These are phyloP conservation scores for Deakozyma indianensis DNA, from an alignment of 805 yeast genomes.

Conservation along the genomic window DNA sequence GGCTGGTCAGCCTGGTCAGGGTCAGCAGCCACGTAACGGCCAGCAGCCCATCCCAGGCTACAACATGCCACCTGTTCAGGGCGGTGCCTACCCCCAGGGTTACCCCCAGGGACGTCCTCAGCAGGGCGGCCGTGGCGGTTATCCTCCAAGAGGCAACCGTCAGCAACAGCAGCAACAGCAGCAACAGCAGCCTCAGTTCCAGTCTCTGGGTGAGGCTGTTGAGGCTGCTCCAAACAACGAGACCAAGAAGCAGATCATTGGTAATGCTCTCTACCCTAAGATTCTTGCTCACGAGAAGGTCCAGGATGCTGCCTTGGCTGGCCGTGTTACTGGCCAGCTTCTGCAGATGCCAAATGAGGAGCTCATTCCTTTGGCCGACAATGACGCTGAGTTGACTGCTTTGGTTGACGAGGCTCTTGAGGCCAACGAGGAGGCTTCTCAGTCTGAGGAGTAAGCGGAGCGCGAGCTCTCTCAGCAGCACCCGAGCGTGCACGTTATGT, in stretches of 20 bases:
- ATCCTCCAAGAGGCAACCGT: slow-evolving; percentile 15
- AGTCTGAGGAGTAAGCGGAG: not conserved
- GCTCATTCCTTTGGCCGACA: slow-evolving; percentile 76
- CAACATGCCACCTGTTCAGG: slow-evolving; percentile 69
- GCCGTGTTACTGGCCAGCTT: slow-evolving; percentile 98
- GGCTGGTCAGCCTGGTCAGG: slow-evolving; percentile 18
- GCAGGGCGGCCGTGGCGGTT: slow-evolving; percentile 14
- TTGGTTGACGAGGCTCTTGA: slow-evolving; percentile 89
- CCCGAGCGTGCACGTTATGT: not conserved
- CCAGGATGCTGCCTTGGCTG: slow-evolving; percentile 87
- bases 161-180: slow-evolving; percentile 15
- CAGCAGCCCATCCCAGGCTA: slow-evolving; percentile 69
- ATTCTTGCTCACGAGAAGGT: slow-evolving; percentile 77
- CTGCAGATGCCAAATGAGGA: slow-evolving; percentile 88
- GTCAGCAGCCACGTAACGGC: slow-evolving; percentile 46
- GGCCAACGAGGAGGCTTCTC: slow-evolving; percentile 29
- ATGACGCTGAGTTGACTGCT: slow-evolving; percentile 75
- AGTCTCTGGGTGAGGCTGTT: slow-evolving; percentile 50
- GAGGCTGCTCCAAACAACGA: slow-evolving; percentile 51
- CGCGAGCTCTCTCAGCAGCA: not conserved
- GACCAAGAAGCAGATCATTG: slow-evolving; percentile 93
- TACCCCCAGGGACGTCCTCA: slow-evolving; percentile 27
- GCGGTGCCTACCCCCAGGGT: slow-evolving; percentile 37
- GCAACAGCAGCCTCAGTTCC: slow-evolving; percentile 14
- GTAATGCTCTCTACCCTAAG: slow-evolving; percentile 93